A percentile compares a stretch with the other conserved stretches of the same genome.
phyloP scores from a whole-genome alignment of 768 basidiomycete genomes.

The Saitozyma podzolica region DNA sequence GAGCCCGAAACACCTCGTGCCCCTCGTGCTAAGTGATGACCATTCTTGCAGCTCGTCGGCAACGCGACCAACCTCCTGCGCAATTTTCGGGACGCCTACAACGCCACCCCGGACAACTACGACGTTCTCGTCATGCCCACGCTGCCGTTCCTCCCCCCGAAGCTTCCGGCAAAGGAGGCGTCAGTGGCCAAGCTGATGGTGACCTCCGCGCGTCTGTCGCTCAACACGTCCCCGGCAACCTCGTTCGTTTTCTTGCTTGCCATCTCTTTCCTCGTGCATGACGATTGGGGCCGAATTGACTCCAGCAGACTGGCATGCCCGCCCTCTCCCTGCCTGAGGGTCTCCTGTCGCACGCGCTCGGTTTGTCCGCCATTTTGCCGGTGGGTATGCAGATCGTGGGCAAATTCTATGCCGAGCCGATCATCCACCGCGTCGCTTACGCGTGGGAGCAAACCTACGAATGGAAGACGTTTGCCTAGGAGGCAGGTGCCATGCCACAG shows the following conservation, averaged over 20 bases:
- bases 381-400: conserved; percentile 58
- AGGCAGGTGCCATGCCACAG: too few species aligned
- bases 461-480: conserved; percentile 19
- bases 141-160: conserved; percentile 19
- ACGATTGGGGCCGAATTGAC: too few species aligned
- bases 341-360: conserved; percentile 38
- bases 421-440: conserved; percentile 35
- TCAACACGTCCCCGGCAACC: conserved; percentile 35
- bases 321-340: conserved; percentile 56
- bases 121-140: conserved; percentile 55
- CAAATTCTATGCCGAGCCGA: conserved; percentile 37
- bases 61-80: conserved; percentile 55
- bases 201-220: conserved; percentile 28
- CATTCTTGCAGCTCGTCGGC: conserved; percentile 31
- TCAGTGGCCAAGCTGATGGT: conserved; percentile 46
- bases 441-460: conserved; percentile 32
- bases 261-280: too few species aligned
- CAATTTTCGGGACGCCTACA: conserved; percentile 53
- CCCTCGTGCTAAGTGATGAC: too few species aligned
- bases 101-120: conserved; percentile 45
- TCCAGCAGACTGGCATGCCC: conserved; percentile 52
- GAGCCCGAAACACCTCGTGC: neutral
- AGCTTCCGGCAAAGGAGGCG: conserved; percentile 15
- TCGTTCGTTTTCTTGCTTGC: conserved; percentile 16
- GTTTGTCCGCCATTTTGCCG: conserved; percentile 47